Conservation (phyloP, 192 early-diverging fungal species). For the Coemansia sp. region DNA sequence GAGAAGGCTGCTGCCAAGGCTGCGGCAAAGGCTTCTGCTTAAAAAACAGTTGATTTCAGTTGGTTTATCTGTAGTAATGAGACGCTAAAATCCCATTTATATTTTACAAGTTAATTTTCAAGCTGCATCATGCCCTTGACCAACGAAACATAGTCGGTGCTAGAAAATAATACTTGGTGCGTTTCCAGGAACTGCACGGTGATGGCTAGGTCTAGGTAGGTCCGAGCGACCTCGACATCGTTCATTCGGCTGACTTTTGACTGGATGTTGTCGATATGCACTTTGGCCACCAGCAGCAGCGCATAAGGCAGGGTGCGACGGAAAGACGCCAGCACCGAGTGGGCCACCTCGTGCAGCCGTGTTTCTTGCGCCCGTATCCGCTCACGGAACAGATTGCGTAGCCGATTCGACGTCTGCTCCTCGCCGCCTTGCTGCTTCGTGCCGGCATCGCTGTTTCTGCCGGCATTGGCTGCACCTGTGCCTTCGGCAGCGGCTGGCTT, state of each 20-base stretch:
- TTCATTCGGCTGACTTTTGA: slow-evolving; percentile 32
- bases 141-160: slow-evolving; percentile 42
- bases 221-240: slow-evolving; percentile 32
- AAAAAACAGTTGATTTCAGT: not conserved
- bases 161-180: slow-evolving; percentile 43
- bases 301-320: slow-evolving; percentile 50
- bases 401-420: slow-evolving; percentile 13
- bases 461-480: not conserved
- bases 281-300: slow-evolving; percentile 41
- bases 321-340: slow-evolving; percentile 46
- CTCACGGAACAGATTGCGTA: slow-evolving; percentile 38
- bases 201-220: slow-evolving; percentile 33
- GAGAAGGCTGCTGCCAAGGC: slow-evolving; percentile 36
- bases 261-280: slow-evolving; percentile 51
- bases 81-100: not conserved
- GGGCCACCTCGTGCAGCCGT: slow-evolving; percentile 31
- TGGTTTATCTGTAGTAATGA: no score
- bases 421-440: not conserved
- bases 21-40: slow-evolving; percentile 8
- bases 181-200: slow-evolving; percentile 43
- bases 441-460: not conserved
- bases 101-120: not conserved
- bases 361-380: slow-evolving; percentile 37
- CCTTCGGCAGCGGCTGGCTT: not conserved
- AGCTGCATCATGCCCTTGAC: slow-evolving; percentile 49